Evolutionary conservation across 768 basidiomycete species (phyloP), one percentile per base, ranked within the genome.

Genomic region (Boletus fagicola): DNA sequence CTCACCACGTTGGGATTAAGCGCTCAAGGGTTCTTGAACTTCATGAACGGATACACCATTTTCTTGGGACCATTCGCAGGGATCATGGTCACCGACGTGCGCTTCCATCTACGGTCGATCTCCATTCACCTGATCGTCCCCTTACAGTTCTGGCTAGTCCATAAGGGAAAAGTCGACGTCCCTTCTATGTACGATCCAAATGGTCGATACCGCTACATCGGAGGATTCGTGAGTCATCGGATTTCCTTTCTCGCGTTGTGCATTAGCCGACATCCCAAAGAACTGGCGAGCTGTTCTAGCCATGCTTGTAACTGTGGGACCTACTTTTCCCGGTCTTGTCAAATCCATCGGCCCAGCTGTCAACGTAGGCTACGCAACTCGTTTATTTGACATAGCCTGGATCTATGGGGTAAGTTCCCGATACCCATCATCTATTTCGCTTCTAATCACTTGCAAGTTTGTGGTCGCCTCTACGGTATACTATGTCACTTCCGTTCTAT

Each of bases 51-150:
- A 5, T 94, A 94, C 67, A 88, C 90, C 0, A 83, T 94, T 30
- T 91, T 95, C 68, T 76, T 96, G 13, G 91, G 90, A 0, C 92
- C 93, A 1, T 87, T 96, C 62, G 85, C 88, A 35, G 89, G 87
- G 13, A 85, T 94, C 64, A 81, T 86, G 78, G 80, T 82, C 50
- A 77, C 78, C 33, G 78, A 81, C 51, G 76, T 88, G 62, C 62
- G 85, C 74, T 31, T 30, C 28, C n/a, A 30, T 36, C 18, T 44
- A 12, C 6, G 52, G 9, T 48, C 28, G 28, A 51, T 39, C 42
- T 36, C 10, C 22, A 49, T 30, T 30, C n/a, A n/a, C 22, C 43
- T 56, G 54, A 40, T 48, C 31, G 16, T 57, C 9, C 50, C 49
- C 10, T 59, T 45, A 16, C 65, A 90, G 83, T 92, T 88, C 67